Evolutionary conservation across 1,284 basidiomycete species (phyloP).

Genomic region (Ustilago trichophora): DNA sequence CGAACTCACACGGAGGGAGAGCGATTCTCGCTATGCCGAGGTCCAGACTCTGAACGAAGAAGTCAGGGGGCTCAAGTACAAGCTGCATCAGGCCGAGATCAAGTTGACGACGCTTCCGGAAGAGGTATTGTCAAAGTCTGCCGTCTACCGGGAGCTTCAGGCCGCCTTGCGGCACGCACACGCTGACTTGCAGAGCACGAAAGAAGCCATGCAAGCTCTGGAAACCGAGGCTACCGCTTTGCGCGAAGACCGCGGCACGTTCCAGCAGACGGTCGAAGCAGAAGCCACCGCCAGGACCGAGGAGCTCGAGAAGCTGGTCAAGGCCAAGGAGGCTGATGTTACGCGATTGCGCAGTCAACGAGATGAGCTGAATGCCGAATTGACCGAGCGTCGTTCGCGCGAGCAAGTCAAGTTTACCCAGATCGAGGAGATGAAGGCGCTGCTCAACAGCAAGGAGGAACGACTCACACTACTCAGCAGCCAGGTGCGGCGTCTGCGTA

Average conservation of each 20-base stretch:
- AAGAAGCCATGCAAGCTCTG: slow-evolving; percentile 24
- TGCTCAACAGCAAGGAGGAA: slow-evolving; percentile 71
- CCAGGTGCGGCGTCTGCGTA: slow-evolving; percentile 79
- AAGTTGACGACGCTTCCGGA: slow-evolving; percentile 35
- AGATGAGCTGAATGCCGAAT: slow-evolving; percentile 52
- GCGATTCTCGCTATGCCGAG: slow-evolving; percentile 45
- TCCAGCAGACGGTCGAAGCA: slow-evolving; percentile 39
- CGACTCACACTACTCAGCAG: slow-evolving; percentile 78
- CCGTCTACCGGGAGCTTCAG: slow-evolving; percentile 34
- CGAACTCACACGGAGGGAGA: slow-evolving; percentile 38
- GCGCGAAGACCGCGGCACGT: slow-evolving; percentile 50
- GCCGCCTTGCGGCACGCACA: slow-evolving; percentile 19
- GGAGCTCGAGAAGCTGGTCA: slow-evolving; percentile 77
- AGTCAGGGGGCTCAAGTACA: slow-evolving; percentile 26
- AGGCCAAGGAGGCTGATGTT: slow-evolving; percentile 74
- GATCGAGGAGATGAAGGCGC: slow-evolving; percentile 62
- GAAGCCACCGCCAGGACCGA: slow-evolving; percentile 68
- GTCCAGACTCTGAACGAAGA: slow-evolving; percentile 47
- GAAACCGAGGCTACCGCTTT: slow-evolving; percentile 54
- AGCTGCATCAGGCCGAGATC: slow-evolving; percentile 25
- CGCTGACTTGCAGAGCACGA: slow-evolving; percentile 16
- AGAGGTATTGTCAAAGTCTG: slow-evolving; percentile 32
- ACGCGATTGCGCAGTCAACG: slow-evolving; percentile 35
- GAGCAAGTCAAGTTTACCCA: slow-evolving; percentile 60
- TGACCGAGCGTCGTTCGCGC: slow-evolving; percentile 57